Percentiles rank a stretch among this genome's conserved stretches.
Conservation (phyloP, 768 basidiomycete species). For the Mrakia hoshinonis region DNA sequence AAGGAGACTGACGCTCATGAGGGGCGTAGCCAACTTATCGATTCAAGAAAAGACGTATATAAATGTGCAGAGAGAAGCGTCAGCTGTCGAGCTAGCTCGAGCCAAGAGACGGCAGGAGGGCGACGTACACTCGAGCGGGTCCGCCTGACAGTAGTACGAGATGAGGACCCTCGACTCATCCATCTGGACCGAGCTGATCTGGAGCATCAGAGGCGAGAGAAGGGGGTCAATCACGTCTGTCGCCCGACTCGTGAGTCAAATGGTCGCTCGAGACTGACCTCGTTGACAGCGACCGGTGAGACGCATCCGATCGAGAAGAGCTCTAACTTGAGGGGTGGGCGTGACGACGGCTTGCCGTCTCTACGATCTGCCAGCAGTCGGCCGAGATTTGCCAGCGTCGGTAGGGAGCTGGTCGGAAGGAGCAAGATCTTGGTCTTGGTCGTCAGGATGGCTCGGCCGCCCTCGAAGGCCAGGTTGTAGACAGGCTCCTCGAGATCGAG, state of each 20-base stretch:
- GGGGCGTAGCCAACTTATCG: slow-evolving; percentile 6
- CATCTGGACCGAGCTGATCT: slow-evolving; percentile 7
- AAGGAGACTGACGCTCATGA: neutral
- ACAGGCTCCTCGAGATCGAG: slow-evolving; percentile 21
- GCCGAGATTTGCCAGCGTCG: neutral
- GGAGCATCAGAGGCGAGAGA: neutral
- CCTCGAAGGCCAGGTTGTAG: slow-evolving; percentile 4
- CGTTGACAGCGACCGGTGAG: neutral
- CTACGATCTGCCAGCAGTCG: neutral
- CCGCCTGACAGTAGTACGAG: slow-evolving; percentile 5
- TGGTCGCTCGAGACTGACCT: neutral
- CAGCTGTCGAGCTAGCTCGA: neutral
- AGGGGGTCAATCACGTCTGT: neutral
- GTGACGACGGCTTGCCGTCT: neutral
- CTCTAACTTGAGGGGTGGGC: neutral
- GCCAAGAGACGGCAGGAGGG: neutral
- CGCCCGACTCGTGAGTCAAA: neutral
- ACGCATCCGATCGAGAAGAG: slow-evolving; percentile 5
- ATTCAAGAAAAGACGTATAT: neutral
- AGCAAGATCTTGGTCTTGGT: slow-evolving; percentile 2
- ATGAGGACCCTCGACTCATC: neutral
- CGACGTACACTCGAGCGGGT: neutral
- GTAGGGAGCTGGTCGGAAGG: neutral
- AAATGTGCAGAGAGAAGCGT: neutral
- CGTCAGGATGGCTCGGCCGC: slow-evolving; percentile 7